phyloP scores from a whole-genome alignment of 495 filamentous ascomycete genomes.

The Trichoderma parareesei region DNA sequence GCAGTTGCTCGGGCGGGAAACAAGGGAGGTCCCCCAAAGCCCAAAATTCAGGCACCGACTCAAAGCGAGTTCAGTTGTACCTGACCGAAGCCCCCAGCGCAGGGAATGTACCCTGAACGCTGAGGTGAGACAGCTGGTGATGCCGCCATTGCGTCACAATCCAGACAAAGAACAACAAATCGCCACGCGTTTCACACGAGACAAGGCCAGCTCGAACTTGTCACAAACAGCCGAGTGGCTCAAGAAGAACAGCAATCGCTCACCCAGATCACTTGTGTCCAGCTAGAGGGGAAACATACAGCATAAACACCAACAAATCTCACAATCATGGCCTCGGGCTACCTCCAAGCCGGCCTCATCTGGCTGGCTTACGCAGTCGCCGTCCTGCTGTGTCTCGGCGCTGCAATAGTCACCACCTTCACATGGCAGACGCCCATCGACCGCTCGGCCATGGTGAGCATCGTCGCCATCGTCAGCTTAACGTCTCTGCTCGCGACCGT shows the following conservation, averaged over 20 bases:
- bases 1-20: background rate
- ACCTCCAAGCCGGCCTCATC: slow-evolving; percentile 77
- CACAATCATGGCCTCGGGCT: slow-evolving; percentile 49
- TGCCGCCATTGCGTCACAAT: slow-evolving; percentile 12
- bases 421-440: slow-evolving; percentile 83
- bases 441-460: slow-evolving; percentile 67
- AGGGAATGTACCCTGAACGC: background rate
- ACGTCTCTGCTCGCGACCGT: slow-evolving; percentile 85
- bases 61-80: background rate
- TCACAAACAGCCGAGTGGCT: too few relatives aligned
- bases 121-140: slow-evolving; percentile 2
- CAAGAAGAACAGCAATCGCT: too few relatives aligned
- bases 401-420: slow-evolving; percentile 75
- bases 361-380: slow-evolving; percentile 88
- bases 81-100: background rate
- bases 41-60: background rate
- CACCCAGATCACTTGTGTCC: too few relatives aligned
- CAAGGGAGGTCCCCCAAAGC: background rate
- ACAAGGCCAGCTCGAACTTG: too few relatives aligned
- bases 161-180: background rate
- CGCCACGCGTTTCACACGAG: slow-evolving; percentile 1
- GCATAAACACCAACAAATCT: background rate
- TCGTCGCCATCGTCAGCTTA: slow-evolving; percentile 77
- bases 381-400: slow-evolving; percentile 52
- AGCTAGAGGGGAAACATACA: background rate